phyloP scores from a whole-genome alignment of 495 filamentous ascomycete genomes.

The Symbiotaphrina buchneri region DNA sequence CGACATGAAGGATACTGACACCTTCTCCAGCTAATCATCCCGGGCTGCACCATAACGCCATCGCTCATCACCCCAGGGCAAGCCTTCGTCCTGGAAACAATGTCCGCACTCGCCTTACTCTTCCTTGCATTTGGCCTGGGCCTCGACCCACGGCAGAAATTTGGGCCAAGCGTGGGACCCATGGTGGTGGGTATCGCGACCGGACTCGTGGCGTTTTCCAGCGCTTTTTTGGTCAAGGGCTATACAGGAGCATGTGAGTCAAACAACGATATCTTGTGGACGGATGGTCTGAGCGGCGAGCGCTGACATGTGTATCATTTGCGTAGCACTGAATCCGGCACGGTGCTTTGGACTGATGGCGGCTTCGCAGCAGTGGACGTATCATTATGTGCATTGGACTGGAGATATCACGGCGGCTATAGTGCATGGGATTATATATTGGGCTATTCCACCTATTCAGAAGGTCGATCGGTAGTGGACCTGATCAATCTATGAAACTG shows the following conservation, averaged over 20 bases:
- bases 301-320: too few relatives aligned
- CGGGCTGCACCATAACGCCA: not conserved
- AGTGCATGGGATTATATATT: not conserved
- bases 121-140: not conserved
- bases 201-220: not conserved
- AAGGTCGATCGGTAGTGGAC: too few relatives aligned
- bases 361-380: not conserved
- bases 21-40: too few relatives aligned
- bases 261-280: not conserved
- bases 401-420: not conserved
- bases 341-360: not conserved
- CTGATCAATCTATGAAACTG: too few relatives aligned
- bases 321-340: not conserved
- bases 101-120: not conserved
- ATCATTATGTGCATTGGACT: not conserved
- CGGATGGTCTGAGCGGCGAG: not conserved
- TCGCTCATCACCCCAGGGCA: not conserved
- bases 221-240: not conserved
- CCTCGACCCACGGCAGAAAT: not conserved
- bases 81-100: not conserved
- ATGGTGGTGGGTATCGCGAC: not conserved
- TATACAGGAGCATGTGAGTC: not conserved
- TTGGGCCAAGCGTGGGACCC: not conserved
- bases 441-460: too few relatives aligned
- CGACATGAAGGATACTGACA: too few relatives aligned